A percentile compares a stretch with the other conserved stretches of the same genome.
These are phyloP conservation scores for Chimonanthus praecox DNA, from an alignment of 164 flowering plant genomes.

Conservation along the genomic window DNA sequence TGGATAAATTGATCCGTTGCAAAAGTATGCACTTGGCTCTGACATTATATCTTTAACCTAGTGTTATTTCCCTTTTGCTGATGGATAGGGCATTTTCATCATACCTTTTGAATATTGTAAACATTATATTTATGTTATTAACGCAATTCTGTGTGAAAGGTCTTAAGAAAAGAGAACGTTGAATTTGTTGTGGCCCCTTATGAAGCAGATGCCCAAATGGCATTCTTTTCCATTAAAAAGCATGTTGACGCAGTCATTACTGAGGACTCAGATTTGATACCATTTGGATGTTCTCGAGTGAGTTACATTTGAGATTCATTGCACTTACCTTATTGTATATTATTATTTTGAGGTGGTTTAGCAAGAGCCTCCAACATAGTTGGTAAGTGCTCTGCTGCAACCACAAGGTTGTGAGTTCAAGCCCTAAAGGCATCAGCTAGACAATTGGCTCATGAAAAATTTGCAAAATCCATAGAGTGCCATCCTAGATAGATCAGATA, in stretches of 20 bases:
- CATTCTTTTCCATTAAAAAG: conserved; percentile 74
- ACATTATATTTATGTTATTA: conserved; percentile 2
- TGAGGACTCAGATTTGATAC: conserved; percentile 94
- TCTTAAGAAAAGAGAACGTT: conserved; percentile 69
- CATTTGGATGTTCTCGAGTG: conserved; percentile 96
- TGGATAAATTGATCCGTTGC: neutral
- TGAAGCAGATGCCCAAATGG: conserved; percentile 99
- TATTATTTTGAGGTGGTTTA: too few species aligned
- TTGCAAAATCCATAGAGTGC: too few species aligned
- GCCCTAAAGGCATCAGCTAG: too few species aligned
- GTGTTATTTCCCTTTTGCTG: neutral
- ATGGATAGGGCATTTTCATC: neutral
- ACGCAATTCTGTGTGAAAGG: conserved; percentile 40
- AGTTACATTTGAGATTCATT: conserved; percentile 25
- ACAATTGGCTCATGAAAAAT: too few species aligned
- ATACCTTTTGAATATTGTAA: neutral
- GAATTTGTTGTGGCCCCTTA: conserved; percentile 89
- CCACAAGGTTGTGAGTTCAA: too few species aligned
- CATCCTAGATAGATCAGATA: too few species aligned
- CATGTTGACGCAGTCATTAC: conserved; percentile 87
- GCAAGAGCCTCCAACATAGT: too few species aligned
- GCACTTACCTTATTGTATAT: neutral
- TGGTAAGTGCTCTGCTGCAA: too few species aligned
- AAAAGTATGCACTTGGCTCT: neutral
- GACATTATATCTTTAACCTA: neutral